Evolutionary conservation across 768 basidiomycete genomes (phyloP).

Genomic region (Myochromella boudieri): DNA sequence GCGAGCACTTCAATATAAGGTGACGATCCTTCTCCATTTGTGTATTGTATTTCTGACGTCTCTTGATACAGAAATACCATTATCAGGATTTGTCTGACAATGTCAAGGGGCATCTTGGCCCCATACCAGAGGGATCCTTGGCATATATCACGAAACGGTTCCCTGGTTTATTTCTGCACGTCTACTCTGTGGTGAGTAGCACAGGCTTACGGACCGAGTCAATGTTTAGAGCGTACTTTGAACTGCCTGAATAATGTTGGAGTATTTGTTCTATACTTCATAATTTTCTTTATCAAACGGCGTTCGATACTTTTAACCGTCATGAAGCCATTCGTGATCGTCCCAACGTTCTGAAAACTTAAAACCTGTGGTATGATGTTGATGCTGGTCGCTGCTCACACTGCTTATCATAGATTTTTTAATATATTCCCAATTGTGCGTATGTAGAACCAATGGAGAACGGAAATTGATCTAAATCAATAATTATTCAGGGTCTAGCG

Average conservation of each 20-base stretch:
- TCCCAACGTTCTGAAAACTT: too few species aligned
- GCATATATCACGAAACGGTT: slow-evolving; percentile 93
- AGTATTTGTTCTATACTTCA: slow-evolving; percentile 9
- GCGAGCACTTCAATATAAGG: slow-evolving; percentile 93
- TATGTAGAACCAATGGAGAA: too few species aligned
- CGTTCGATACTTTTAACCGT: too few species aligned
- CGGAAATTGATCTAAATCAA: too few species aligned
- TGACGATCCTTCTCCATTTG: slow-evolving; percentile 32
- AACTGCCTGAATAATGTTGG: slow-evolving; percentile 39
- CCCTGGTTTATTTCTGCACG: slow-evolving; percentile 88
- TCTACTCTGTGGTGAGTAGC: slow-evolving; percentile 76
- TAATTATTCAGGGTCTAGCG: too few species aligned
- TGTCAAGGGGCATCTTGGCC: slow-evolving; percentile 83
- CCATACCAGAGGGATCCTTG: slow-evolving; percentile 91
- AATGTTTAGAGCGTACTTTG: slow-evolving; percentile 91
- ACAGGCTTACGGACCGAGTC: slow-evolving; percentile 78
- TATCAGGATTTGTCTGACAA: slow-evolving; percentile 96
- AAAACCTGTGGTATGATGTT: too few species aligned
- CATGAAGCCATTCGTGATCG: too few species aligned
- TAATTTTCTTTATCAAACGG: too few species aligned
- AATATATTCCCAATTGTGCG: too few species aligned
- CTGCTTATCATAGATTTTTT: too few species aligned
- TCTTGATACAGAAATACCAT: slow-evolving; percentile 80
- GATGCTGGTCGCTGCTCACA: too few species aligned
- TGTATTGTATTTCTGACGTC: not conserved